phyloP scores from a whole-genome alignment of 495 filamentous ascomycete genomes.

The Penicillium subrubescens region DNA sequence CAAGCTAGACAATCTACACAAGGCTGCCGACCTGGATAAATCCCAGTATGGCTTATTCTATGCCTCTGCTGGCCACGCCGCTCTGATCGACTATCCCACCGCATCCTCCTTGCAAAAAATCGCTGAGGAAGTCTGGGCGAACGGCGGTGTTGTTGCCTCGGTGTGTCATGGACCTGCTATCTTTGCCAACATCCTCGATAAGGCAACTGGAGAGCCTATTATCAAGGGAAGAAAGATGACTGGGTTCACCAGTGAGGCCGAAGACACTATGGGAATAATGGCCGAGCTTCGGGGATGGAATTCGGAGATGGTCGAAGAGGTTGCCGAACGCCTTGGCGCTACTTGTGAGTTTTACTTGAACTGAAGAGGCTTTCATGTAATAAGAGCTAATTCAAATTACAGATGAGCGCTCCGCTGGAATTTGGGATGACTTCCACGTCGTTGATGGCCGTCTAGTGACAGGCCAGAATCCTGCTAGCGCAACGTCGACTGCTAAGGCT shows the following conservation, averaged over 20 bases:
- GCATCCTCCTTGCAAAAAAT: slow-evolving; percentile 42
- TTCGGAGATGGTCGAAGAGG: slow-evolving; percentile 40
- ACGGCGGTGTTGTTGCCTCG: slow-evolving; percentile 42
- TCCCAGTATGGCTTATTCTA: slow-evolving; percentile 45
- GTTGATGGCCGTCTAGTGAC: slow-evolving; percentile 64
- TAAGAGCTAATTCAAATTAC: slow-evolving; percentile 6
- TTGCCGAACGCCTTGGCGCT: slow-evolving; percentile 35
- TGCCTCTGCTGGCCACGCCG: slow-evolving; percentile 48
- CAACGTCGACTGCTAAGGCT: slow-evolving; percentile 48
- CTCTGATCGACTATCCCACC: slow-evolving; percentile 48
- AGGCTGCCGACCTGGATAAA: slow-evolving; percentile 34
- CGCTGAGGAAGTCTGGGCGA: slow-evolving; percentile 39
- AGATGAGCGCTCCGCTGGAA: slow-evolving; percentile 38
- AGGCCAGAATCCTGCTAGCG: slow-evolving; percentile 70
- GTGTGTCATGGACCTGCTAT: slow-evolving; percentile 48
- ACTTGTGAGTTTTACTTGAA: slow-evolving; percentile 32
- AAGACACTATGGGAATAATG: slow-evolving; percentile 41
- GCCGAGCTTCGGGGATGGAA: slow-evolving; percentile 37
- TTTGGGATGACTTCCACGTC: slow-evolving; percentile 51
- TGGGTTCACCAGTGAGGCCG: slow-evolving; percentile 48
- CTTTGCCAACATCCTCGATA: slow-evolving; percentile 42
- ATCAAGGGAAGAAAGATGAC: slow-evolving; percentile 46
- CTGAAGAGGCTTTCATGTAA: not conserved
- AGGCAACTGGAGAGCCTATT: slow-evolving; percentile 39
- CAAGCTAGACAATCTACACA: slow-evolving; percentile 42